Conservation (phyloP, 2,329 filamentous ascomycete genomes). For the Esteya vermicola region DNA sequence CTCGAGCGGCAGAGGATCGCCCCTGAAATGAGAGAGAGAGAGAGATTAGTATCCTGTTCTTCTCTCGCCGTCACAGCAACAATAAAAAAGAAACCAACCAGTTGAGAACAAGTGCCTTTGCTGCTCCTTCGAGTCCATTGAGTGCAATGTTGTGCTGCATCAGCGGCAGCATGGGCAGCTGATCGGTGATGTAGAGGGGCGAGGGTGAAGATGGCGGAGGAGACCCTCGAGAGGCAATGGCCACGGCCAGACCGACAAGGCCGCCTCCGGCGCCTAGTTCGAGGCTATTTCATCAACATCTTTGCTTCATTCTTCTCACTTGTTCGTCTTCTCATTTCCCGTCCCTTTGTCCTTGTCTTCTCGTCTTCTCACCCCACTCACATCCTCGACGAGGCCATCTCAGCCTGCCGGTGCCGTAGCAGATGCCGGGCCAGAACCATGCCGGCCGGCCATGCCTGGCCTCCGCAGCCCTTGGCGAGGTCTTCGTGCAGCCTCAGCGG, state of each 20-base stretch:
- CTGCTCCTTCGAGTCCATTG: slow-evolving; percentile 53
- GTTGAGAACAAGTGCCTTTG: slow-evolving; percentile 59
- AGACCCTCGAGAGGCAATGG: slow-evolving; percentile 29
- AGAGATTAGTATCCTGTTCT: no score
- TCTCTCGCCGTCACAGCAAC: no score
- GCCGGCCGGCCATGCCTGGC: slow-evolving; percentile 88
- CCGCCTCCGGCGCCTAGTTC: slow-evolving; percentile 89
- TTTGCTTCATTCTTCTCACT: no score
- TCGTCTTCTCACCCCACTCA: slow-evolving; percentile 26
- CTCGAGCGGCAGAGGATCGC: slow-evolving; percentile 39
- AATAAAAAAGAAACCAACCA: slow-evolving; percentile 40
- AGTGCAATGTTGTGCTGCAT: slow-evolving; percentile 81
- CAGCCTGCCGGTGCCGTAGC: slow-evolving; percentile 54
- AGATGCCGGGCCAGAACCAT: slow-evolving; percentile 80
- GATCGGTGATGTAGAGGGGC: slow-evolving; percentile 72
- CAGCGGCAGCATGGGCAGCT: slow-evolving; percentile 67
- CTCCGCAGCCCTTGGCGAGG: slow-evolving; percentile 75
- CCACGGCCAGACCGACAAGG: slow-evolving; percentile 57
- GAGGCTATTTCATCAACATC: slow-evolving; percentile 38
- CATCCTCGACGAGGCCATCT: slow-evolving; percentile 56
- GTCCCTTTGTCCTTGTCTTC: neutral
- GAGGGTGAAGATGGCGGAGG: slow-evolving; percentile 14
- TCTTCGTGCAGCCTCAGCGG: slow-evolving; percentile 74
- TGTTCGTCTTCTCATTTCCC: neutral
- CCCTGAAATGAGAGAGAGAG: slow-evolving; percentile 22